Evolutionary conservation across 2,329 filamentous ascomycete species (phyloP).

Genomic region (Diaporthe caulivora): DNA sequence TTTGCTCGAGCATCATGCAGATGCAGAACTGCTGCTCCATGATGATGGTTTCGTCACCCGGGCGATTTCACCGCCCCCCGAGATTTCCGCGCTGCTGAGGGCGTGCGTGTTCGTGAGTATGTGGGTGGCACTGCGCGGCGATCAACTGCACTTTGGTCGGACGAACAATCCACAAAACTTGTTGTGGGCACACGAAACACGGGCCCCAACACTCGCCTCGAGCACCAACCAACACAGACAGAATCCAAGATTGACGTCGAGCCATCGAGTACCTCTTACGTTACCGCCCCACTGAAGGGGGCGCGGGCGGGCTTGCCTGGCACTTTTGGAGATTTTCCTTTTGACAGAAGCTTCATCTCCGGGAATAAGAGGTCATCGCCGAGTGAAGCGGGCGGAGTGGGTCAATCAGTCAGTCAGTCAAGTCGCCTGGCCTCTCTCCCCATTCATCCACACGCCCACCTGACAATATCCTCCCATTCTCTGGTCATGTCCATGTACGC

Average conservation of each 20-base stretch:
- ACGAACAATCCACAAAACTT: neutral
- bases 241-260: neutral
- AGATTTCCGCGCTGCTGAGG: neutral
- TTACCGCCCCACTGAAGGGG: slow-evolving; percentile 11
- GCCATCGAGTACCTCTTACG: slow-evolving; percentile 6
- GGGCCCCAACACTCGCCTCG: neutral
- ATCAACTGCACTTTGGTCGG: neutral
- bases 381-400: neutral
- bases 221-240: neutral
- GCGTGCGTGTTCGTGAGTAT: neutral
- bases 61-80: neutral
- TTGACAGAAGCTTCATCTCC: slow-evolving; percentile 24
- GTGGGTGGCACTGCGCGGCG: neutral
- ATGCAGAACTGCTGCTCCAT: neutral
- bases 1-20: neutral
- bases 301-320: neutral
- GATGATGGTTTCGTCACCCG: neutral
- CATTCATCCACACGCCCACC: neutral
- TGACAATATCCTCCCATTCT: neutral
- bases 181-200: neutral
- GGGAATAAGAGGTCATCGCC: slow-evolving; percentile 18
- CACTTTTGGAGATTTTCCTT: neutral
- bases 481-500: slow-evolving; percentile 11
- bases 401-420: slow-evolving; percentile 18
- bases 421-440: neutral